Conservation (phyloP, 2,329 filamentous ascomycete genomes). For the Davidsoniella virescens region DNA sequence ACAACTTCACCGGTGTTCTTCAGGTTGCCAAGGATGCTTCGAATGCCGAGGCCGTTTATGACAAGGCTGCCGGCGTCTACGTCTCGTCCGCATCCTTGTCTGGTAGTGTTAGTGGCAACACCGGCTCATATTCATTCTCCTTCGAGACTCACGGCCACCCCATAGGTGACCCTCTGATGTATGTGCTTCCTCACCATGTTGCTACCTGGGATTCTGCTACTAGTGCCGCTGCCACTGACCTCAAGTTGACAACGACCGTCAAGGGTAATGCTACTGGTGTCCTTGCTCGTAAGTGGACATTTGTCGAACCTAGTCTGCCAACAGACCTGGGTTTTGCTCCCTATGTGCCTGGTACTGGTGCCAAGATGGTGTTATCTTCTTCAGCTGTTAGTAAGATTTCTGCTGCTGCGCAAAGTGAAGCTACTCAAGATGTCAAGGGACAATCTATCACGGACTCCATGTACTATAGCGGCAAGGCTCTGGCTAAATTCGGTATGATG, state of each 20-base stretch:
- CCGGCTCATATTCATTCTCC: conserved; percentile 55
- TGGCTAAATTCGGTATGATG: conserved; percentile 61
- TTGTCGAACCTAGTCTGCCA: conserved; percentile 60
- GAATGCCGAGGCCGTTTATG: conserved; percentile 50
- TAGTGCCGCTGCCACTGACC: conserved; percentile 30
- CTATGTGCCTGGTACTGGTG: conserved; percentile 44
- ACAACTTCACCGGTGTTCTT: conserved; percentile 58
- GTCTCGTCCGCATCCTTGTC: conserved; percentile 46
- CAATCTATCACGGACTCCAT: conserved; percentile 69
- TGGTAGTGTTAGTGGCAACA: conserved; percentile 40
- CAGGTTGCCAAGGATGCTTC: conserved; percentile 66
- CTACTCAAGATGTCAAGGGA: conserved; percentile 56
- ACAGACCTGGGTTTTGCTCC: conserved; percentile 61
- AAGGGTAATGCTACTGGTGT: conserved; percentile 69
- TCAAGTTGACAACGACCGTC: conserved; percentile 62
- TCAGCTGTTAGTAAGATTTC: conserved; percentile 43
- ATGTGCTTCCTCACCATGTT: conserved; percentile 73
- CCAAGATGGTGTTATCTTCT: conserved; percentile 30
- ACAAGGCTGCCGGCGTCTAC: conserved; percentile 62
- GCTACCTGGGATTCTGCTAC: conserved; percentile 51
- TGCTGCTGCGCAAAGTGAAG: conserved; percentile 50
- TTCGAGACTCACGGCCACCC: conserved; percentile 57
- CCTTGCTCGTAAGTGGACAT: conserved; percentile 56
- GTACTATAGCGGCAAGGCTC: conserved; percentile 80
- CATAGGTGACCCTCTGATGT: conserved; percentile 56